Evolutionary conservation across 2,329 filamentous ascomycete species (phyloP).

Genomic region (Colletotrichum siamense): DNA sequence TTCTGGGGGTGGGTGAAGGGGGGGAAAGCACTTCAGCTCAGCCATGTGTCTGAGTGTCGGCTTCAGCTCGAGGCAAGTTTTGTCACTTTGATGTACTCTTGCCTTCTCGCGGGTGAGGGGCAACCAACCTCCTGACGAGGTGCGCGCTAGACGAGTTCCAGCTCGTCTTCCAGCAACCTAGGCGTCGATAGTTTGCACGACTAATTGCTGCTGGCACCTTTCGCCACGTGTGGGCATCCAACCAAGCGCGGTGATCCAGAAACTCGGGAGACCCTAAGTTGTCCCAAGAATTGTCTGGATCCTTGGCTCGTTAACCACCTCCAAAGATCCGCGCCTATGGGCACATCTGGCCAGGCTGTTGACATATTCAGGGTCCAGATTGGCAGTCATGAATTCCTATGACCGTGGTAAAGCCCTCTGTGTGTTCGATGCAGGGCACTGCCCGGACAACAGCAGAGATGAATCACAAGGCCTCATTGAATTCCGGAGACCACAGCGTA

Average conservation of each 20-base stretch:
- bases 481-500: background rate
- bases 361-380: background rate
- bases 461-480: background rate
- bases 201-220: background rate
- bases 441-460: too few relatives aligned
- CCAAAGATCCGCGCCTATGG: background rate
- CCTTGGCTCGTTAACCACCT: background rate
- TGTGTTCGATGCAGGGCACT: background rate
- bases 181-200: background rate
- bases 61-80: background rate
- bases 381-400: background rate
- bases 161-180: background rate
- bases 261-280: background rate
- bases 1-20: background rate
- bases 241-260: background rate
- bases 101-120: background rate
- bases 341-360: background rate
- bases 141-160: background rate
- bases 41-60: background rate
- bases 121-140: background rate
- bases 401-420: background rate
- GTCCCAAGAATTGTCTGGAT: background rate
- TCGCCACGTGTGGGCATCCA: background rate
- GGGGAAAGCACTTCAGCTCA: background rate
- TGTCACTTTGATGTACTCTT: background rate